Evolutionary conservation across 306 rosid species (phyloP).

Genomic region (Sicyos edulis): DNA sequence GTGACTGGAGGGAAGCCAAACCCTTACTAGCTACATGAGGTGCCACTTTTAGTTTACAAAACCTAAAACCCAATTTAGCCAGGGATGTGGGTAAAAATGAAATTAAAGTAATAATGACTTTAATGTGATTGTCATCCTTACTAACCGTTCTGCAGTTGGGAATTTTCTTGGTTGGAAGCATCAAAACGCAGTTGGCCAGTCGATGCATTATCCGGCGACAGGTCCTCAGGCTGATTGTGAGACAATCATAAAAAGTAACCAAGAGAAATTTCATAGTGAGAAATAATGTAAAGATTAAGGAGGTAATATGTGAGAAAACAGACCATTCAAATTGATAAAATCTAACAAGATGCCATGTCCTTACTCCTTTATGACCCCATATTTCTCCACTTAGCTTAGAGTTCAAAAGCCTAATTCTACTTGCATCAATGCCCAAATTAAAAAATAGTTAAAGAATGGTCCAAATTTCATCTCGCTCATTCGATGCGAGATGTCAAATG

Average conservation of each 20-base stretch:
- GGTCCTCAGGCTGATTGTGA: slow-evolving; percentile 55
- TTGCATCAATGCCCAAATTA: not conserved
- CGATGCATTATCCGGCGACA: slow-evolving; percentile 35
- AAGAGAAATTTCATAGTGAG: slow-evolving; percentile 8
- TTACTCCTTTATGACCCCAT: not conserved
- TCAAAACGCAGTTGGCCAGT: slow-evolving; percentile 33
- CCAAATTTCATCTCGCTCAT: not conserved
- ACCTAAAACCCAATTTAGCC: slow-evolving; percentile 22
- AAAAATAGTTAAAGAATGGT: not conserved
- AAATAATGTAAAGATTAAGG: not conserved
- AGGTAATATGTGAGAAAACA: not conserved
- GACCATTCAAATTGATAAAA: not conserved
- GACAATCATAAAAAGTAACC: no score
- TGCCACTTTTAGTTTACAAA: slow-evolving; percentile 12
- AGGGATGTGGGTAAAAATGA: slow-evolving; percentile 1
- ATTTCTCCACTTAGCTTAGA: not conserved
- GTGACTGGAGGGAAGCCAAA: not conserved
- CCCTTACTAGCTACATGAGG: not conserved
- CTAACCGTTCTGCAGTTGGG: slow-evolving; percentile 44
- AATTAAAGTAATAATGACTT: not conserved
- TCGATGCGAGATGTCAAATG: not conserved
- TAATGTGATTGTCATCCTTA: slow-evolving; percentile 5
- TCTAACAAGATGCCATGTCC: not conserved
- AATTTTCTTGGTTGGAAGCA: slow-evolving; percentile 35
- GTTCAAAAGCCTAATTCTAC: not conserved